Conservation (phyloP, 148 eudicot species). For the Polygonum maritimum region DNA sequence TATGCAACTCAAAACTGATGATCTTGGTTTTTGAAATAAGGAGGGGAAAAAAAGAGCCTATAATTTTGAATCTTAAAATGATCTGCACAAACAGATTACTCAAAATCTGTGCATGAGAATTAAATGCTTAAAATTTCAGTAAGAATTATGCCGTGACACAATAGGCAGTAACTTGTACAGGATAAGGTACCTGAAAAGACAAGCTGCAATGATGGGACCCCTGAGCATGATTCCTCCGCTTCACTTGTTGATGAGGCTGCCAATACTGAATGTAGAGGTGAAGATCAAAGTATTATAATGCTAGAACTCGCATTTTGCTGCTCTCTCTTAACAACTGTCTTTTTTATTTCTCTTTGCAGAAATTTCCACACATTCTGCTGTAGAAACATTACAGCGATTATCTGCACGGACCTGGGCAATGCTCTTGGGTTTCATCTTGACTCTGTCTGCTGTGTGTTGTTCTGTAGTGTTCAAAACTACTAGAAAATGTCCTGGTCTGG, state of each 20-base stretch:
- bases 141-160: not conserved
- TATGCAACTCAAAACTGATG: not conserved
- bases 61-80: not conserved
- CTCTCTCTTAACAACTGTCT: not conserved
- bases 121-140: not conserved
- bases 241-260: not conserved
- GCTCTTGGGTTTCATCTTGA: constrained; percentile 7
- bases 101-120: not conserved
- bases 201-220: not conserved
- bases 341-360: not conserved
- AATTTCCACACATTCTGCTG: not conserved
- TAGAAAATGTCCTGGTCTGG: not conserved
- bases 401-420: constrained; percentile 1
- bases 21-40: not conserved
- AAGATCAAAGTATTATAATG: not conserved
- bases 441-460: not conserved
- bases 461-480: not conserved
- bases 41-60: not conserved
- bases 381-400: not conserved
- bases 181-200: not conserved
- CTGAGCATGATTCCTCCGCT: not conserved
- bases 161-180: constrained; percentile 8
- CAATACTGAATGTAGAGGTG: constrained; percentile 1
- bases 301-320: not conserved
- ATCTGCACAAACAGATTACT: not conserved